Evolutionary conservation across 495 filamentous ascomycete genomes (phyloP).

Genomic region (Trichocladium uniseriatum): DNA sequence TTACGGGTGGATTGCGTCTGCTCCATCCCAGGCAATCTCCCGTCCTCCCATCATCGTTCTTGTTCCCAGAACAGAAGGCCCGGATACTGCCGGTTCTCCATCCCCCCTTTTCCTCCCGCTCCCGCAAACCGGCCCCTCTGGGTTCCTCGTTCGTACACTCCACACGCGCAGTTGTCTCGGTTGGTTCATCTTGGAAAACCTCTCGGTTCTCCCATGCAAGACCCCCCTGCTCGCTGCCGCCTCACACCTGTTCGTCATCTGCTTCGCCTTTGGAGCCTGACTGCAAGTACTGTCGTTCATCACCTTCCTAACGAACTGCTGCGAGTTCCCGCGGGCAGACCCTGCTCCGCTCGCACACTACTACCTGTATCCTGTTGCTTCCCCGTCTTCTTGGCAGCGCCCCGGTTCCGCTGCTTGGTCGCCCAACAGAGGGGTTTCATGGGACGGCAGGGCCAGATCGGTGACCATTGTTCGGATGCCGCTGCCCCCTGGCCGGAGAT

Average conservation of each 20-base stretch:
- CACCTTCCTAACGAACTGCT: background rate
- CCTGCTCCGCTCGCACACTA: background rate
- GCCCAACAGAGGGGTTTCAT: background rate
- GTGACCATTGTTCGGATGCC: background rate
- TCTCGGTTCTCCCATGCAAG: background rate
- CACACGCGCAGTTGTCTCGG: background rate
- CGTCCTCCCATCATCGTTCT: background rate
- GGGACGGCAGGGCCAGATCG: background rate
- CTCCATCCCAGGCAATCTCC: background rate
- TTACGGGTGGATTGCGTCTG: background rate
- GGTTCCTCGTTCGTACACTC: too few species aligned
- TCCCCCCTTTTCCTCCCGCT: background rate
- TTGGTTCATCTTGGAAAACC: background rate
- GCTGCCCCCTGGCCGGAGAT: conserved; percentile 1
- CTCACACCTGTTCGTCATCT: background rate
- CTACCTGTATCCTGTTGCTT: background rate
- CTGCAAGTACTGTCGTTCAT: background rate
- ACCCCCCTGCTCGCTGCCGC: background rate
- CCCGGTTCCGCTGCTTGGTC: background rate
- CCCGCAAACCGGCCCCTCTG: too few species aligned
- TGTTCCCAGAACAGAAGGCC: background rate
- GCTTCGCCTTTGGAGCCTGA: background rate
- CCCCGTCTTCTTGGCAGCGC: background rate
- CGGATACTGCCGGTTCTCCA: background rate
- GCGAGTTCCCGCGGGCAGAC: background rate